Base-by-base conservation (phyloP, 352 stramenopile genomes). In the Globisporangium sylvaticum region DNA sequence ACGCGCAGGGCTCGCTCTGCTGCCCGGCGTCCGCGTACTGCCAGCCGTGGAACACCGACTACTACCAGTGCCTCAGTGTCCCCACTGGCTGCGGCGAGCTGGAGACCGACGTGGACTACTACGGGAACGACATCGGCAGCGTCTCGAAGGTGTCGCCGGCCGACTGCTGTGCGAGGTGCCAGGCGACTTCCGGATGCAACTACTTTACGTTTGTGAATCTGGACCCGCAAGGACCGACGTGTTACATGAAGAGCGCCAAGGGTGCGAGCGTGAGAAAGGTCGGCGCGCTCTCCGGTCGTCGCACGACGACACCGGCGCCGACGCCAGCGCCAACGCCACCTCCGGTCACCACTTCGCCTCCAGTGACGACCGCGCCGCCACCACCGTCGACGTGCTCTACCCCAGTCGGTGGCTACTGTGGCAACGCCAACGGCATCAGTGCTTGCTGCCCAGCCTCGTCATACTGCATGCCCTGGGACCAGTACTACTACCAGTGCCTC, bases 401-500 rank as follows among this genome's bases (percentile, higher is more conserved):
- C 31, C 4, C 31, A 10, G 31, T 34, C 8, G 31, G 31, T 7
- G 31, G 73, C 20, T 78, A 77, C 55, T 84, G 76, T 55, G 79
- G 75, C 20, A 84, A 79, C 53, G 64, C 69, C 1, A 44, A 76
- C 22, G 71, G 68, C 18, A 31, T 64, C 39, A 74, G 63, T 14
- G 68, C 67, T 3, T 85, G 79, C 69, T 84, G 76, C 48, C 59
- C 68, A n/a, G 69, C 62, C 9, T 50, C 60, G 44, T 64, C 58
- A 20, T 84, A 83, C 66, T 86, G 78, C 48, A 71, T 81, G 68
- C 78, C 78, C 22, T 84, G 79, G 76, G 73, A 86, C 61, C 63
- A 62, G 0, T 57, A 77, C 29, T 89, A 82, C 65, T 89, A 87
- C 70, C 80, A 88, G 69, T 88, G 80, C 46, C 72, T 83, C 25